phyloP scores from a whole-genome alignment of 1,139 yeast species.

The Yamadazyma oceani region DNA sequence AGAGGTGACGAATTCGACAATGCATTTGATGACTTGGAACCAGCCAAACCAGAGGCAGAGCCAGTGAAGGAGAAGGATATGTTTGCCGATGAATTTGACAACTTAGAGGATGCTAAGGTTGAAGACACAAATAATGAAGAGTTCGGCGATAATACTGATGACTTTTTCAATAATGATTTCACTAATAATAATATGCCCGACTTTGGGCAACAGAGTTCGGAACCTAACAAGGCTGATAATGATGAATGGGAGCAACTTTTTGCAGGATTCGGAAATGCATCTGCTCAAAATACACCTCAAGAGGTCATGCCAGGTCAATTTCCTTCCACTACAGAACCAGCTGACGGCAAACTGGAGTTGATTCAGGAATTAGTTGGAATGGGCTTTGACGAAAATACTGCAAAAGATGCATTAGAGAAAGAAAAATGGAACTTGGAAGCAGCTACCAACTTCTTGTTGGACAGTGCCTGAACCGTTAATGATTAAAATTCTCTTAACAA shows the following conservation, averaged over 20 bases:
- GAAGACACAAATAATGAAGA: conserved; percentile 30
- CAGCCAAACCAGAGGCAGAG: conserved; percentile 31
- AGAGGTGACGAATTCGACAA: conserved; percentile 31
- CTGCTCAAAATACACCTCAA: conserved; percentile 14
- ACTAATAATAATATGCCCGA: conserved; percentile 37
- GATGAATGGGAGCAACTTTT: conserved; percentile 96
- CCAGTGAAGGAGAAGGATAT: conserved; percentile 23
- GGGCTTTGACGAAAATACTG: conserved; percentile 77
- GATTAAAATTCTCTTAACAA: no score
- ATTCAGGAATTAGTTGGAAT: conserved; percentile 80
- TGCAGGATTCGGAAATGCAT: conserved; percentile 78
- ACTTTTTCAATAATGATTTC: conserved; percentile 40
- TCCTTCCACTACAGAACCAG: conserved; percentile 4
- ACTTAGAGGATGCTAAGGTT: conserved; percentile 45
- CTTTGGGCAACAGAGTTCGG: conserved; percentile 17
- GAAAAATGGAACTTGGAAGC: conserved; percentile 76
- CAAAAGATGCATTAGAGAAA: conserved; percentile 64
- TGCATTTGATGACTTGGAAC: conserved; percentile 41
- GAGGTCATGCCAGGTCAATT: conserved; percentile 6
- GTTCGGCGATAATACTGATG: conserved; percentile 19
- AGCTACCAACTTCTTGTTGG: conserved; percentile 82
- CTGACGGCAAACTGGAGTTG: conserved; percentile 17
- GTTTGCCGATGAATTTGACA: conserved; percentile 40
- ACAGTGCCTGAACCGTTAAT: conserved; percentile 45
- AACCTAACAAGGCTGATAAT: conserved; percentile 26